Conservation (phyloP, 768 basidiomycete genomes). For the Basidioascus undulatus region DNA sequence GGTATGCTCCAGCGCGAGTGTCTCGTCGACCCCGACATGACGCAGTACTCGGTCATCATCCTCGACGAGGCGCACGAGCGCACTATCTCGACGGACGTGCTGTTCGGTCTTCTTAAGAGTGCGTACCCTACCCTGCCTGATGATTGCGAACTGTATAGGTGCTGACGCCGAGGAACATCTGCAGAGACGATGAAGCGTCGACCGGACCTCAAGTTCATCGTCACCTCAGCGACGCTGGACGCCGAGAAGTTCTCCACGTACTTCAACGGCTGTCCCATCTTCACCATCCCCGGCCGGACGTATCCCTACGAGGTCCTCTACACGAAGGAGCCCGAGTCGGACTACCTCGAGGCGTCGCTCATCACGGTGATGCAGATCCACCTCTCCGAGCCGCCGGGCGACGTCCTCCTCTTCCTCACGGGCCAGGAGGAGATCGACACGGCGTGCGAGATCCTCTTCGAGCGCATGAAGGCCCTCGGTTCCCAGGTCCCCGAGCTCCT, state of each 20-base stretch:
- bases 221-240: conserved; percentile 95
- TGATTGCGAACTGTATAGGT: conserved; percentile 8
- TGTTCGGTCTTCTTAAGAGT: conserved; percentile 89
- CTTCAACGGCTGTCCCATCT: conserved; percentile 96
- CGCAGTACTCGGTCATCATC: conserved; percentile 85
- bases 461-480: conserved; percentile 95
- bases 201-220: conserved; percentile 88
- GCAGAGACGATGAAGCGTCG: conserved; percentile 82
- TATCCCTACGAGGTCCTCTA: conserved; percentile 96
- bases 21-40: conserved; percentile 81
- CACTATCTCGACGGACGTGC: conserved; percentile 91
- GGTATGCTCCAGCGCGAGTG: conserved; percentile 97
- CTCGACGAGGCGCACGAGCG: conserved; percentile 97
- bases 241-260: conserved; percentile 99
- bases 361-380: conserved; percentile 99
- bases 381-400: conserved; percentile 88
- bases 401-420: conserved; percentile 86
- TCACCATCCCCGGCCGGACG: conserved; percentile 98
- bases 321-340: conserved; percentile 91
- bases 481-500: conserved; percentile 95
- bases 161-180: conserved; percentile 8
- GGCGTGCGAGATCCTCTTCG: conserved; percentile 82
- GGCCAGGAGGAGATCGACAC: conserved; percentile 99
- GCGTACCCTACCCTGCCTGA: conserved; percentile 7
- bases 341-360: conserved; percentile 91